Percentiles rank a stretch among this genome's conserved stretches.
Conservation (phyloP, 495 filamentous ascomycete species). For the Xylaria bambusicola region DNA sequence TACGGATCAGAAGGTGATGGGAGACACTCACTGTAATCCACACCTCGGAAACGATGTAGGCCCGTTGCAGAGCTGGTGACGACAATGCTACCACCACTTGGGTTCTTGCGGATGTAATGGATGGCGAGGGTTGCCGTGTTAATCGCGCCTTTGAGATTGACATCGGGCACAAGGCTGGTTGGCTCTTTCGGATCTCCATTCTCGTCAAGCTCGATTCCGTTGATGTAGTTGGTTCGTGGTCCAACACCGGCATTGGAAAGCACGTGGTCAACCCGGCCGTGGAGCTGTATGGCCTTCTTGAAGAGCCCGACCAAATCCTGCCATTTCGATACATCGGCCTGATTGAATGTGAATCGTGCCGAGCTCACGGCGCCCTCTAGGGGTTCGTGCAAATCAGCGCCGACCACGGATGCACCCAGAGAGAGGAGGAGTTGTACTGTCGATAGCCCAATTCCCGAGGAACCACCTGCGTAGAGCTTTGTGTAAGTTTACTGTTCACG, state of each 20-base stretch:
- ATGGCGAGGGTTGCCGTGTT: constrained; percentile 43
- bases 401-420: constrained; percentile 47
- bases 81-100: constrained; percentile 39
- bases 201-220: constrained; percentile 41
- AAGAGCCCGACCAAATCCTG: constrained; percentile 43
- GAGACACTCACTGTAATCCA: constrained; percentile 36
- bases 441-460: constrained; percentile 53
- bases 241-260: constrained; percentile 53
- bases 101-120: constrained; percentile 42
- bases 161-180: constrained; percentile 38
- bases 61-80: constrained; percentile 42
- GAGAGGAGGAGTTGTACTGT: constrained; percentile 48
- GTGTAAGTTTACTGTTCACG: constrained; percentile 7
- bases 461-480: constrained; percentile 39
- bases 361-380: constrained; percentile 18
- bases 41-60: constrained; percentile 39
- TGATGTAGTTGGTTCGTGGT: constrained; percentile 40
- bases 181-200: constrained; percentile 46
- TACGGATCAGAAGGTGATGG: not conserved
- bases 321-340: constrained; percentile 48
- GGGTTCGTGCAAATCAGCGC: constrained; percentile 44
- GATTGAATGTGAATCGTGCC: constrained; percentile 31
- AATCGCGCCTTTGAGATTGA: constrained; percentile 47
- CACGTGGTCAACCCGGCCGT: constrained; percentile 52
- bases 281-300: constrained; percentile 36